Base-by-base conservation (phyloP, 805 yeast species). In the Vanderwaltozyma verrucispora region DNA sequence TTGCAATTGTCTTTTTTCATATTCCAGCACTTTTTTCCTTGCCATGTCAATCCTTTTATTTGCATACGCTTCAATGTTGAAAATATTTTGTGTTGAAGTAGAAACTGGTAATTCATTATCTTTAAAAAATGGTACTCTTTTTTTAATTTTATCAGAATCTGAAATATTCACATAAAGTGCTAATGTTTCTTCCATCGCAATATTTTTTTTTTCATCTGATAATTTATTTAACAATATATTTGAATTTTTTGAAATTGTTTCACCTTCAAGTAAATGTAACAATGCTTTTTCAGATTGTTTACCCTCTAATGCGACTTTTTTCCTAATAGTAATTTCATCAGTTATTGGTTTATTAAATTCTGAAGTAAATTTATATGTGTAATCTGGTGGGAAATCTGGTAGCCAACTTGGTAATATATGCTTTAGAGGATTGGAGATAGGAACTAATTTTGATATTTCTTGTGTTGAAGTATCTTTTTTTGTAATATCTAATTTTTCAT, bases 321-420 rank as follows among this genome's bases (percentile, higher is more conserved):
- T 74, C 44, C 89, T 68, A 38, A 89, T 68, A 40, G 72, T 65
- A 45, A 80, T 74, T 42, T 88, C 84, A 50, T 85, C 89, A 1
- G 77, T 72, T 13, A 77, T 60, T 16, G 78, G 67, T 18, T 74
- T 65, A 39, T 77, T 69, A 54, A 66, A 87, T 44, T 70, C 69
- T 0, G 95, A 81, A 0, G 95, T 82, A 39, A 77, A 72, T 57
- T 75, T 77, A 55, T 81, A 89, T 0, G 97, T 89, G 59, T 88
- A 94, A 50, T 86, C 95, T 0, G 97, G 95, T 1, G 98, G 98
- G 21, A 89, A 67, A 11, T 76, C 75, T 0, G 98, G 98, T 48
- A 89, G 63, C 78, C 87, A 87, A 5, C 63, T 53, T 0, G 94
- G 94, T 7, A 84, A 69, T 41, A 74, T 74, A 5, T 56, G 53